phyloP scores from a whole-genome alignment of 2,329 filamentous ascomycete genomes.

The Lomentospora prolificans region DNA sequence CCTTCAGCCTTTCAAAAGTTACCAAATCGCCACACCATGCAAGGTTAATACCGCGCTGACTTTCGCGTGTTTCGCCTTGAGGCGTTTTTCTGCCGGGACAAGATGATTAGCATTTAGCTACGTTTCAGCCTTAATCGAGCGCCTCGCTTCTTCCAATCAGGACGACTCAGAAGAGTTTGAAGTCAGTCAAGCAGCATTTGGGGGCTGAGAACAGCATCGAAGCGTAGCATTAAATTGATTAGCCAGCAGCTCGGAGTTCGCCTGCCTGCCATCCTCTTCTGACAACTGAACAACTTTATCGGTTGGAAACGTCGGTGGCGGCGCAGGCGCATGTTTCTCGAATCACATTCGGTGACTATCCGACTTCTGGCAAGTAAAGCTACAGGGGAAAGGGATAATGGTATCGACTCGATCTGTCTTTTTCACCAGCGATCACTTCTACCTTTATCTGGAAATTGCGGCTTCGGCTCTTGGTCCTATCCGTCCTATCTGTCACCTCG shows the following conservation, averaged over 20 bases:
- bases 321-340: background rate
- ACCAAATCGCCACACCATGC: slow-evolving; percentile 16
- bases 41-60: background rate
- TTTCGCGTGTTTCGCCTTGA: too few species aligned
- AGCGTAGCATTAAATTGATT: slow-evolving; percentile 23
- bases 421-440: too few species aligned
- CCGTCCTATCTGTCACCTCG: too few species aligned
- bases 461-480: too few species aligned
- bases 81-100: too few species aligned
- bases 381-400: too few species aligned
- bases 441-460: too few species aligned
- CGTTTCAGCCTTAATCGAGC: background rate
- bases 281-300: slow-evolving; percentile 16
- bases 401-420: too few species aligned
- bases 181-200: background rate
- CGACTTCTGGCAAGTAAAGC: too few species aligned
- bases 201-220: slow-evolving; percentile 31
- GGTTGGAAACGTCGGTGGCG: background rate
- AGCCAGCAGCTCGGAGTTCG: slow-evolving; percentile 14
- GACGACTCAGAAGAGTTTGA: background rate
- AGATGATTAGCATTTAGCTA: background rate
- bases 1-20: slow-evolving; percentile 12
- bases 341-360: too few species aligned
- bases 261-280: slow-evolving; percentile 16
- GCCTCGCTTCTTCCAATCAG: background rate